Conservation (phyloP, 441 rosid genomes). For the Jatropha podagrica region DNA sequence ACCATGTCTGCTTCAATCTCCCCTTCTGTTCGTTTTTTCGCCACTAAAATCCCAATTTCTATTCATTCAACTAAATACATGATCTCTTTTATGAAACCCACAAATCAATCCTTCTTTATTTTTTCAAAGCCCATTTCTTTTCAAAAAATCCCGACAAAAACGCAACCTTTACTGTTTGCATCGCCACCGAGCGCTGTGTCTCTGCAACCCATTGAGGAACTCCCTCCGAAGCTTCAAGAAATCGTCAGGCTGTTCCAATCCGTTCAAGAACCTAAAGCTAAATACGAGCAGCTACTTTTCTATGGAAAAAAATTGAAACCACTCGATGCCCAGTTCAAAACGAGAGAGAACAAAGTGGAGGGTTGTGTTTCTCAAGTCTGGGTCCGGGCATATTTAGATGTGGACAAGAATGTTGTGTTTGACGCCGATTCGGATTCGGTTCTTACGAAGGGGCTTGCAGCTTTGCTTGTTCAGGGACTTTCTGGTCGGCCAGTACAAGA, state of each 20-base stretch:
- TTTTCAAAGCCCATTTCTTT: constrained; percentile 46
- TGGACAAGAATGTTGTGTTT: constrained; percentile 51
- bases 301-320: constrained; percentile 76
- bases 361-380: constrained; percentile 95
- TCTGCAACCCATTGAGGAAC: constrained; percentile 70
- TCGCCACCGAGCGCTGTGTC: constrained; percentile 38
- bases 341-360: constrained; percentile 74
- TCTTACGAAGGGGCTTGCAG: constrained; percentile 79
- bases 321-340: constrained; percentile 61
- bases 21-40: constrained; percentile 35
- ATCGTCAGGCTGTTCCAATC: constrained; percentile 67
- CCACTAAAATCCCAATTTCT: constrained; percentile 30
- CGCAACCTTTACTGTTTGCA: constrained; percentile 18
- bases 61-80: constrained; percentile 7
- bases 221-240: constrained; percentile 79
- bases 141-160: constrained; percentile 39
- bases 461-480: constrained; percentile 74
- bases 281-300: constrained; percentile 86
- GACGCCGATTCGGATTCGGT: constrained; percentile 91
- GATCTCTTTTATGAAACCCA: constrained; percentile 24
- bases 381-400: constrained; percentile 78
- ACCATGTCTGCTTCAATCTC: constrained; percentile 24
- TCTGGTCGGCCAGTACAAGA: constrained; percentile 75
- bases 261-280: constrained; percentile 61
- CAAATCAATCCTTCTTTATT: constrained; percentile 24